A percentile compares a stretch with the other conserved stretches of the same genome.
Evolutionary conservation across 2,329 filamentous ascomycete genomes (phyloP).

Genomic region (Colletotrichum euphorbiae): DNA sequence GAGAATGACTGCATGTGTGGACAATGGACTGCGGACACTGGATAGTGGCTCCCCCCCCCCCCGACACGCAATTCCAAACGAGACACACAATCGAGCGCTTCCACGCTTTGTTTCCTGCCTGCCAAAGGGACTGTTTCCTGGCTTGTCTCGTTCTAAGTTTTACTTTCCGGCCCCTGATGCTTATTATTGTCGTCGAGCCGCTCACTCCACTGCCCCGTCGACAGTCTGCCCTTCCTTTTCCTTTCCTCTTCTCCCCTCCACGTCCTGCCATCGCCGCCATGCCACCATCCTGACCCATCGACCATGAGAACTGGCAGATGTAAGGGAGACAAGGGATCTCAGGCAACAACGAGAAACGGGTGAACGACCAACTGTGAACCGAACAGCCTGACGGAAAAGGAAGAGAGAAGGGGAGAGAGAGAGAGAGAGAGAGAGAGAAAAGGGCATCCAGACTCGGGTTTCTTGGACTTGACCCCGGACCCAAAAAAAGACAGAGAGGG

Average conservation of each 20-base stretch:
- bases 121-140: not conserved
- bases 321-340: slow-evolving; percentile 39
- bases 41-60: too few species aligned
- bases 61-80: too few species aligned
- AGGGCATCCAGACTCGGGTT: not conserved
- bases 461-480: not conserved
- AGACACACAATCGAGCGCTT: slow-evolving; percentile 7
- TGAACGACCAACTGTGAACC: slow-evolving; percentile 18
- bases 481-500: not conserved
- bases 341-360: slow-evolving; percentile 34
- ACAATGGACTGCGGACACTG: too few species aligned
- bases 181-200: slow-evolving; percentile 33
- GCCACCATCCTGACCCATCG: slow-evolving; percentile 41
- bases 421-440: too few species aligned
- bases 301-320: slow-evolving; percentile 40
- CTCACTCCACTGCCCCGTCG: slow-evolving; percentile 27
- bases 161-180: slow-evolving; percentile 25
- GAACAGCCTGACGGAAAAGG: not conserved
- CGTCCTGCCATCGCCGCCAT: slow-evolving; percentile 42
- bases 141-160: slow-evolving; percentile 1
- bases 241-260: slow-evolving; percentile 8
- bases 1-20: slow-evolving; percentile 15
- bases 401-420: too few species aligned
- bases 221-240: slow-evolving; percentile 13
- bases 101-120: slow-evolving; percentile 18